Evolutionary conservation across 768 basidiomycete genomes (phyloP).

Genomic region (Lactarius quietus): DNA sequence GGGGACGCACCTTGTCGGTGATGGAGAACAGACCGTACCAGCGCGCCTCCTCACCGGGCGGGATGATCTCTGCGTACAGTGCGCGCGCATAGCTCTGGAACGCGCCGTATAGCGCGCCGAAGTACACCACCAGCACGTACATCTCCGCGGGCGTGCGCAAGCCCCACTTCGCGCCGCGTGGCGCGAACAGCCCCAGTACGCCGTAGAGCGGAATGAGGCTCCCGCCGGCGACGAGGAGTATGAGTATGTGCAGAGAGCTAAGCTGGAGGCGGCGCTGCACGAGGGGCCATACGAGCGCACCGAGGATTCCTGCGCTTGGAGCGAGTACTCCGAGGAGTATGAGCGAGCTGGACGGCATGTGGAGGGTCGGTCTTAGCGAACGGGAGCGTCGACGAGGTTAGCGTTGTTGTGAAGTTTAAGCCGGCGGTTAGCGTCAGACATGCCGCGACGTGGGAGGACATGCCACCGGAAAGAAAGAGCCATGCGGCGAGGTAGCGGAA

Average conservation of each 20-base stretch:
- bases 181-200: slow-evolving; percentile 74
- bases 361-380: slow-evolving; percentile 87
- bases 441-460: slow-evolving; percentile 26
- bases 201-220: slow-evolving; percentile 75
- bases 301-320: slow-evolving; percentile 72
- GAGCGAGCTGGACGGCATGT: slow-evolving; percentile 74
- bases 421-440: background rate
- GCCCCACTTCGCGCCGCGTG: slow-evolving; percentile 46
- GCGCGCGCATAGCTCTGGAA: slow-evolving; percentile 90
- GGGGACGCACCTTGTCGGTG: slow-evolving; percentile 72
- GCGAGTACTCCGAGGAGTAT: slow-evolving; percentile 79
- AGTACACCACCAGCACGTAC: slow-evolving; percentile 78
- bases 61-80: slow-evolving; percentile 83
- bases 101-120: slow-evolving; percentile 77
- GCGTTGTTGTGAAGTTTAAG: slow-evolving; percentile 84
- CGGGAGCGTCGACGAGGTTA: slow-evolving; percentile 86
- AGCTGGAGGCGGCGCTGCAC: slow-evolving; percentile 63
- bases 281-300: slow-evolving; percentile 77
- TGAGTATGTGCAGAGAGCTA: slow-evolving; percentile 65
- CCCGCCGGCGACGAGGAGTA: slow-evolving; percentile 63
- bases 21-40: slow-evolving; percentile 90
- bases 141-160: slow-evolving; percentile 80
- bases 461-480: slow-evolving; percentile 92
- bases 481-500: slow-evolving; percentile 90
- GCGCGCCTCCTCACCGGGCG: slow-evolving; percentile 82